Conservation (phyloP, 2,329 filamentous ascomycete genomes). For the Penicillium palitans region DNA sequence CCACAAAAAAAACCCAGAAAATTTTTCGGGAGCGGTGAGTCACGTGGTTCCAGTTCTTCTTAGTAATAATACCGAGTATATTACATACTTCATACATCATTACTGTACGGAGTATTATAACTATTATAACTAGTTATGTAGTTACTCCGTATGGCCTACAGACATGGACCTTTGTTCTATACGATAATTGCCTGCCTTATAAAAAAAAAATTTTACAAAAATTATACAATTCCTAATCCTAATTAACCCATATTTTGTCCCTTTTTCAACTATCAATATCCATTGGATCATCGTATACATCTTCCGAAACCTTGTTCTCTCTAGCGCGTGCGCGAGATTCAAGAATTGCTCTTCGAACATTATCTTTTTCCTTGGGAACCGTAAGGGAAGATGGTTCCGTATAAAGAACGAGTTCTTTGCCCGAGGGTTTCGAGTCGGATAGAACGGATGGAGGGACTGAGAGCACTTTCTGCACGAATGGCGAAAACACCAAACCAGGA, state of each 20-base stretch:
- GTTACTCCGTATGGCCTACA: no score
- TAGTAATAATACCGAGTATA: no score
- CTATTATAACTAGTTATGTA: no score
- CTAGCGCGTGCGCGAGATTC: slow-evolving; percentile 71
- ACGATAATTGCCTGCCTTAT: no score
- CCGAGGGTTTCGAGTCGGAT: slow-evolving; percentile 50
- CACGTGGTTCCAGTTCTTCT: slow-evolving; percentile 18
- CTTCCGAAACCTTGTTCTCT: slow-evolving; percentile 37
- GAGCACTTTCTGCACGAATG: slow-evolving; percentile 77
- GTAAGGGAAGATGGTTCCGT: slow-evolving; percentile 73
- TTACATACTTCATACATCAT: no score
- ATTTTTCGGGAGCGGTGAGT: slow-evolving; percentile 27
- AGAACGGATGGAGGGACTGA: slow-evolving; percentile 69
- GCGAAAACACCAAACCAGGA: slow-evolving; percentile 71
- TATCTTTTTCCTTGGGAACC: slow-evolving; percentile 70
- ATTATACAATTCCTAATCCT: not conserved
- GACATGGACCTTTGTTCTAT: no score
- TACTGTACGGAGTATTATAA: no score
- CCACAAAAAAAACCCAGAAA: slow-evolving; percentile 28
- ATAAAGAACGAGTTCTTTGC: slow-evolving; percentile 79
- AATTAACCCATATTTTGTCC: not conserved
- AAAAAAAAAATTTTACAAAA: no score
- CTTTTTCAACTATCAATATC: slow-evolving; percentile 26
- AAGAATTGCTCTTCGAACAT: slow-evolving; percentile 76
- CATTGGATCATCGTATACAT: slow-evolving; percentile 29